Conservation (phyloP, 1,284 basidiomycete genomes). For the Tausonia pullulans region DNA sequence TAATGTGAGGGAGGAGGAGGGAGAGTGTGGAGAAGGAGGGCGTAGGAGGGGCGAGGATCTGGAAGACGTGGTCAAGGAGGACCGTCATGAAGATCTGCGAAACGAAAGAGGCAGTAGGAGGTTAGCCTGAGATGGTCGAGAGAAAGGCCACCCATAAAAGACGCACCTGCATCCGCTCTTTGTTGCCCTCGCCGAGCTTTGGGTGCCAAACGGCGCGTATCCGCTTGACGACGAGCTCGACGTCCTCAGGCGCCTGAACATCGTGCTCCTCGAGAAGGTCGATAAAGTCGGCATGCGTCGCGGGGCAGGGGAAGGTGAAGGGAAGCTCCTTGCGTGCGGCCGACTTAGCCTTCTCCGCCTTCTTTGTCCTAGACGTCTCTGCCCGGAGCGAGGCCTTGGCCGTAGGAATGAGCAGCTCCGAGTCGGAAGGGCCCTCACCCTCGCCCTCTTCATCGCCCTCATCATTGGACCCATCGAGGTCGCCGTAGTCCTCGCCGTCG, state of each 20-base stretch:
- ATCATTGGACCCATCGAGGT: constrained; percentile 27
- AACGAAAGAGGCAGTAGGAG: neutral
- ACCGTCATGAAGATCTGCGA: constrained; percentile 59
- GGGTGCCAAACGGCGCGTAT: constrained; percentile 87
- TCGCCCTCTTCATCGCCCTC: constrained; percentile 35
- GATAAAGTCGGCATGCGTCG: constrained; percentile 76
- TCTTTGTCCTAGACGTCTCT: constrained; percentile 14
- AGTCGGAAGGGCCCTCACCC: constrained; percentile 22
- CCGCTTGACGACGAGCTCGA: constrained; percentile 77
- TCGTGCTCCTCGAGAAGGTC: constrained; percentile 60
- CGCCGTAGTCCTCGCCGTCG: constrained; percentile 27
- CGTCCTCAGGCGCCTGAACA: constrained; percentile 36
- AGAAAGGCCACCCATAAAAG: neutral
- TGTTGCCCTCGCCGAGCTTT: constrained; percentile 81
- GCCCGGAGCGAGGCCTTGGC: neutral
- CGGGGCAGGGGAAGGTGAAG: constrained; percentile 83
- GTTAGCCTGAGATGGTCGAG: neutral
- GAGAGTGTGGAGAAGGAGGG: constrained; percentile 54
- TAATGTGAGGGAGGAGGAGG: constrained; percentile 68
- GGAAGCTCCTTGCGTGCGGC: constrained; percentile 59
- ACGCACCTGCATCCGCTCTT: constrained; percentile 70
- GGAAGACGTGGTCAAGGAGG: constrained; percentile 83
- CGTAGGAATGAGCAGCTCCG: constrained; percentile 19
- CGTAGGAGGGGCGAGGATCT: constrained; percentile 53
- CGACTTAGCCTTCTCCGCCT: constrained; percentile 37